Evolutionary conservation across 108 stramenopile species (phyloP), one percentile per base, ranked within the genome.

Genomic region (Pseudonitzschia delicatissima): DNA sequence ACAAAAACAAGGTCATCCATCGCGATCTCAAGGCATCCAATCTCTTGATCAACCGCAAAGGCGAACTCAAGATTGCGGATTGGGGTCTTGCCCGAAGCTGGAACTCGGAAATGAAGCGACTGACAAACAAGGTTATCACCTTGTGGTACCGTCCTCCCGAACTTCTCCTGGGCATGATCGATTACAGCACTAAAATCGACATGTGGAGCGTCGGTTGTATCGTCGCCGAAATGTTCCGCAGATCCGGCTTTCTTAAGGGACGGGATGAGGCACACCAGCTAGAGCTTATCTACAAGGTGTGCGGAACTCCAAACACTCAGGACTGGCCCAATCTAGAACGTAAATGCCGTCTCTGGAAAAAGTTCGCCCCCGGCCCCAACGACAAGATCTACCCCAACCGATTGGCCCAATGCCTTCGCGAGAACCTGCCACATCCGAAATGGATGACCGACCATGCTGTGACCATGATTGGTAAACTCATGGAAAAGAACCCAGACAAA

Each of bases 171-270:
- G 98, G 98, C 5, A 77, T 76, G 47, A 68, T 71, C 27, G 76
- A 82, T 29, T 98, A 98, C 76, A 79, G 87, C 20, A 65, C 90
- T 35, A 93, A 95, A 57, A 91, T 97, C 45, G 98, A 98, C 72
- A 91, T 97, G 90, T 98, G 98, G 98, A 84, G 85, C 71, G 93
- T 96, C 28, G 98, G 98, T n/a, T 97, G 96, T 71, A 96, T 98
- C 37, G 79, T 98, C 70, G 98, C 96, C 1, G 98, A 98, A 68
- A 91, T 94, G 90, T 94, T 91, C 73, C 90, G 85, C 62, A 80
- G 93, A 2, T 80, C 82, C 21, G 90, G 83, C 21, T 83, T 94
- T 45, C 68, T 94, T 57, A 91, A 86, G 58, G 86, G 86, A 29
- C 73, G 82, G 13, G 82, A 76, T 52, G 93, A 94, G 47, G 67